Evolutionary conservation across 2,329 filamentous ascomycete species (phyloP), one percentile per base, ranked within the genome.

Genomic region (Rachicladosporium sp.): DNA sequence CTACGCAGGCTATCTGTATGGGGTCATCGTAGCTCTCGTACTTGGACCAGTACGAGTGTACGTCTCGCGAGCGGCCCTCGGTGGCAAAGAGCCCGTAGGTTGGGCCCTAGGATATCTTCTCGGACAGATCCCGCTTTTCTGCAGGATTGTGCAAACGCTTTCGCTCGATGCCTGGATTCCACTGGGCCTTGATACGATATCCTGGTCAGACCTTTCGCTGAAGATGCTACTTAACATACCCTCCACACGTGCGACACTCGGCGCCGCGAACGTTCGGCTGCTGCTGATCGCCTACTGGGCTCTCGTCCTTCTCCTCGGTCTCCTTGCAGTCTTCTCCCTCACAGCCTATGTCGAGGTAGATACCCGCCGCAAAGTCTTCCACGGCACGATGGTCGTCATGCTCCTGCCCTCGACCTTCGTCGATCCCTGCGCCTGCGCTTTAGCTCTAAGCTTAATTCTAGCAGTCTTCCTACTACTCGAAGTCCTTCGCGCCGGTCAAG

Each of bases 371-470:
- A 98, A 98, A 61, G 84, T 96, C 15, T 98, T 98, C 59, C 91
- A 98, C 60, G 93, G 93, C 50, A 94, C 89, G 73, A 96, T 96
- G 82, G 89, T 96, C 6, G 78, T 78, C 41, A 95, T 98, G 85
- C 80, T 98, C 41, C 70, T 96, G 2, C 88, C 91, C 0, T 78
- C 84, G 1, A 83, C 81, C 2, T 95, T 78, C 56, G 66, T 96
- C 46, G 91, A 98, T 58, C 89, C 91, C 1, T 71, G 80, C 31
- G 96, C 85, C 59, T 78, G 80, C 36, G 76, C 82, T 1, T 68
- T 98, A 8, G 85, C 87, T 0, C 69, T 96, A n/a, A 70, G 73
- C 0, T 65, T 95, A 27, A 76, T 87, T 19, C 72, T 98, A 29
- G 78, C 82, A 3, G 70, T 93, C 38, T 98, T 98, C 56, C 68